Evolutionary conservation across 1,284 basidiomycete species (phyloP), one percentile per base, ranked within the genome.

Genomic region (Naganishia sp.): DNA sequence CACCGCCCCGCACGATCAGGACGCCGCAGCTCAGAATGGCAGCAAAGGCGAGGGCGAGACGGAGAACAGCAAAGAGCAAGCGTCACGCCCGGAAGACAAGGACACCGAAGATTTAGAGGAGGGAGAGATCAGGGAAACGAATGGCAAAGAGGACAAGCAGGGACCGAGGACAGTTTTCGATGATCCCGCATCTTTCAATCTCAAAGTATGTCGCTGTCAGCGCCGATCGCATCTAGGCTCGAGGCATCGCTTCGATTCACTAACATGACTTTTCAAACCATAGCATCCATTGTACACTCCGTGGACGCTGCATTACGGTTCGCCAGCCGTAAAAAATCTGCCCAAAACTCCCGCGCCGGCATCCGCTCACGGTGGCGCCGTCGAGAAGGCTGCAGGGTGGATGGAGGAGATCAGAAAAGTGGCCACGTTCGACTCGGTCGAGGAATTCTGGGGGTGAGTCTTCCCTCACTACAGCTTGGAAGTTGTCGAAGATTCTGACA

Each of bases 221-320:
- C 57, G 64, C 50, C 45, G 46, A 25, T 50, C 55, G 43, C 49
- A 52, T 65, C 23, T 10, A 54, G 23, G 39, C 25, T 39, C 36
- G 31, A 28, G 16, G 4, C 23, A 6, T 39, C 21, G 21, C 11
- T 21, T 25, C 23, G 23, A 25, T 55, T 48, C 44, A 36, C 15
- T 55, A 23, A 28, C 48, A 21, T 13, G 28, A 9, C 23, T 23
- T 33, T 6, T n/a, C 5, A 21, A 21, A 21, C 39, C 11, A 18
- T 74, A 94, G 92, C 92, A 95, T 76, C 92, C 92, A 28, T 86
- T 95, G 44, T 94, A 86, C 79, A 92, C 92, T 42, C 83, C 88
- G n/a, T 96, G 94, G 94, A 96, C 92, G 6, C 87, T 97, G 53
- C 96, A 92, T 92, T 97, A 95, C 78, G 94, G 96, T 78, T 94